Conservation (phyloP, 139 green algal species). For the Coccomyxa sp. region DNA sequence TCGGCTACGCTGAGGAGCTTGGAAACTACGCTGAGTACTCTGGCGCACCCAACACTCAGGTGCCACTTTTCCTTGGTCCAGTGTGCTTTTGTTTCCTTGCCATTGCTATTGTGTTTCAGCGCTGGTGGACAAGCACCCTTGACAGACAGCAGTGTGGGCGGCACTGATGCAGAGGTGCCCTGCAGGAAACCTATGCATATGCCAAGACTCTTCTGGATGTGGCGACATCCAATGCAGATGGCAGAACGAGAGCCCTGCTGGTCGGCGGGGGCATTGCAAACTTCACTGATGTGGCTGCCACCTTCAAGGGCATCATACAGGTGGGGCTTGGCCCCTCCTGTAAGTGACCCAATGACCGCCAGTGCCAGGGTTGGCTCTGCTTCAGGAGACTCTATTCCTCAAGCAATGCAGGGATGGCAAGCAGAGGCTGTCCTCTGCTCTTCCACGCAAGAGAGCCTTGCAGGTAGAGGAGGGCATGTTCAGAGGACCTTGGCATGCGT, state of each 20-base stretch:
- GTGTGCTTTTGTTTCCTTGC: too few species aligned
- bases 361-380: too few species aligned
- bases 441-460: background rate
- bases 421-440: too few species aligned
- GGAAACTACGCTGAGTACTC: constrained; percentile 95
- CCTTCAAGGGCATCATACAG: constrained; percentile 90
- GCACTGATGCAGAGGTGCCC: background rate
- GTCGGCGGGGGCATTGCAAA: constrained; percentile 94
- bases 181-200: constrained; percentile 53
- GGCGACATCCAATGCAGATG: constrained; percentile 68
- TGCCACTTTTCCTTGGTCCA: too few species aligned
- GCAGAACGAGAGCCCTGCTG: constrained; percentile 68
- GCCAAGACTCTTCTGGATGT: constrained; percentile 49
- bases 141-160: too few species aligned
- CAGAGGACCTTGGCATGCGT: background rate
- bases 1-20: constrained; percentile 74
- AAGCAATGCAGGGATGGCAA: too few species aligned
- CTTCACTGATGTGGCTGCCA: constrained; percentile 94
- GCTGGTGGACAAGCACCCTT: too few species aligned
- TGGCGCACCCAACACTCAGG: constrained; percentile 69
- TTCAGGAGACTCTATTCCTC: too few species aligned
- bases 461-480: background rate
- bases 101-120: too few species aligned
- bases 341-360: too few species aligned
- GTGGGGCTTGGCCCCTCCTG: background rate